These are phyloP conservation scores for Pseudonectria foliicola DNA, from an alignment of 2,329 filamentous ascomycete species.

Conservation along the genomic window DNA sequence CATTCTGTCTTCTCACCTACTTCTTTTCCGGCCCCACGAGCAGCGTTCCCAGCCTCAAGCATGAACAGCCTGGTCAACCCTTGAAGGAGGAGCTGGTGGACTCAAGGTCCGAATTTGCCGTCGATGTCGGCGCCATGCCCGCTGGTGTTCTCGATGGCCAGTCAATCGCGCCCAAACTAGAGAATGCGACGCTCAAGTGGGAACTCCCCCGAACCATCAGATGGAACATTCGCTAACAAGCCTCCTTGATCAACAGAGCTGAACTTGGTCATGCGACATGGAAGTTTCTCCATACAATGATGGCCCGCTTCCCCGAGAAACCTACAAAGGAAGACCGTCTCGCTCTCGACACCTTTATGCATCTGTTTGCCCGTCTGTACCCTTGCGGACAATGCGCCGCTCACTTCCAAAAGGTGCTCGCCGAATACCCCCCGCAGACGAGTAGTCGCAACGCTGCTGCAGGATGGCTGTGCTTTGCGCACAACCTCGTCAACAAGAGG, in stretches of 20 bases:
- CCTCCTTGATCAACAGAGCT: slow-evolving; percentile 35
- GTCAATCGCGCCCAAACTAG: slow-evolving; percentile 72
- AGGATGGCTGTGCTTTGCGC: slow-evolving; percentile 61
- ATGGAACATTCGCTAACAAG: slow-evolving; percentile 6
- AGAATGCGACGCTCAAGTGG: slow-evolving; percentile 75
- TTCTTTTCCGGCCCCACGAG: slow-evolving; percentile 43
- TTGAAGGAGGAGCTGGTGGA: slow-evolving; percentile 16
- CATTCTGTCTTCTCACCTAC: slow-evolving; percentile 52
- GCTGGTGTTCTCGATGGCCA: slow-evolving; percentile 53
- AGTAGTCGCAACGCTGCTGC: slow-evolving; percentile 56
- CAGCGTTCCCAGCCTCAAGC: slow-evolving; percentile 13
- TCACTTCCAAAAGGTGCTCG: slow-evolving; percentile 57
- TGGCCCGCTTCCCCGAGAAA: slow-evolving; percentile 60
- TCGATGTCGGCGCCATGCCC: slow-evolving; percentile 38
- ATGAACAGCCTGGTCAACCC: slow-evolving; percentile 14
- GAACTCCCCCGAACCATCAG: slow-evolving; percentile 14
- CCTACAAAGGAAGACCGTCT: slow-evolving; percentile 55
- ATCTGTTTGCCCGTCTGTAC: slow-evolving; percentile 61
- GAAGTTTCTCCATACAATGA: slow-evolving; percentile 66
- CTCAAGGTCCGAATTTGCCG: slow-evolving; percentile 22
- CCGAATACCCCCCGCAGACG: slow-evolving; percentile 58
- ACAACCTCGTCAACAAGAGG: slow-evolving; percentile 61
- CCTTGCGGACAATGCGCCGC: slow-evolving; percentile 63
- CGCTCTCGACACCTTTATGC: slow-evolving; percentile 57
- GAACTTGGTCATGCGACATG: slow-evolving; percentile 62